Evolutionary conservation across 345 rosid genomes (phyloP).

Genomic region (Leavenworthia alabamica): DNA sequence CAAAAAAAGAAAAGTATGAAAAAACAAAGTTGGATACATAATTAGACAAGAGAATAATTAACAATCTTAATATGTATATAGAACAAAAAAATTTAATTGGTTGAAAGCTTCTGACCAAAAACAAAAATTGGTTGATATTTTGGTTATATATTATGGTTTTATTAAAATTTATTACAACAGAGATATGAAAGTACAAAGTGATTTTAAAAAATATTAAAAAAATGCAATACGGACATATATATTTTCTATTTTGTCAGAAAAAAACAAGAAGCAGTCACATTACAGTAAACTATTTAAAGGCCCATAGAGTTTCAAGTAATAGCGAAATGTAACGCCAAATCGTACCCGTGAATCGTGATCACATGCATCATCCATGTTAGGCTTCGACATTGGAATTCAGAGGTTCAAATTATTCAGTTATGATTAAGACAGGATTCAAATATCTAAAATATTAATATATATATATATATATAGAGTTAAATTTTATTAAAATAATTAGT

Average conservation of each 20-base stretch:
- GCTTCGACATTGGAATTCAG: too few species aligned
- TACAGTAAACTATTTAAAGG: neutral
- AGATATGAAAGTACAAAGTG: neutral
- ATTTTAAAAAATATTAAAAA: neutral
- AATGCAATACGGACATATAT: neutral
- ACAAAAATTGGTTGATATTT: neutral
- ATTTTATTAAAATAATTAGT: too few species aligned
- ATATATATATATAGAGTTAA: too few species aligned
- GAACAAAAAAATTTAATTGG: neutral
- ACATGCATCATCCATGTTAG: too few species aligned
- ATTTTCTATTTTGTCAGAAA: neutral
- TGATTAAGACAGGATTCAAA: too few species aligned
- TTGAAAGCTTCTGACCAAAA: neutral
- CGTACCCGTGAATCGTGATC: conserved; percentile 7
- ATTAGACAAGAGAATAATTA: neutral
- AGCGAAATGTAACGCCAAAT: conserved; percentile 7
- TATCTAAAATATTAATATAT: too few species aligned
- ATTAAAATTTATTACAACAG: neutral
- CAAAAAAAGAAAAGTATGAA: too few species aligned
- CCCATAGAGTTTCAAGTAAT: neutral
- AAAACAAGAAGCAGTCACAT: neutral
- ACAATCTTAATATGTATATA: neutral
- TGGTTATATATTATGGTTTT: neutral
- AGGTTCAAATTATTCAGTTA: too few species aligned
- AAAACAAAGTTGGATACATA: neutral